Percentiles rank a stretch among this genome's conserved stretches.
Evolutionary conservation across 495 filamentous ascomycete genomes (phyloP).

Genomic region (Xylaria curta): DNA sequence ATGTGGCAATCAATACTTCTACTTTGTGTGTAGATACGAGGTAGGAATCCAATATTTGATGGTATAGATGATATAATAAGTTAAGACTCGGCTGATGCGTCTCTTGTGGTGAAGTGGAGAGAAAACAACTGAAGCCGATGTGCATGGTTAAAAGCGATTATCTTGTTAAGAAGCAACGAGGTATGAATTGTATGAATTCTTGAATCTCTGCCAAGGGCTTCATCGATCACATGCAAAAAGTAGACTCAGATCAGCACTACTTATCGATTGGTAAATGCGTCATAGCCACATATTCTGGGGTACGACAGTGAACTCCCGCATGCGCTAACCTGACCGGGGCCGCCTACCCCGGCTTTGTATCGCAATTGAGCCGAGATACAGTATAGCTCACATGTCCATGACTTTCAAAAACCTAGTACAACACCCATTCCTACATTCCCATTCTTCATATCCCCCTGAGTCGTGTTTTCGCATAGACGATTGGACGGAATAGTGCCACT

Average conservation of each 20-base stretch:
- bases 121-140: neutral
- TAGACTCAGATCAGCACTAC: neutral
- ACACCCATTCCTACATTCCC: slow-evolving; percentile 1
- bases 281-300: slow-evolving; percentile 21
- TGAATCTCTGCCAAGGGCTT: neutral
- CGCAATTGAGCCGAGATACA: slow-evolving; percentile 13
- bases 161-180: neutral
- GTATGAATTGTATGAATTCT: neutral
- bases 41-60: too few species aligned
- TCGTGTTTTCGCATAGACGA: neutral
- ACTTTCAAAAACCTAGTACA: neutral
- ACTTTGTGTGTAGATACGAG: too few species aligned
- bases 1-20: too few species aligned
- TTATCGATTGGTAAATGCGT: slow-evolving; percentile 14
- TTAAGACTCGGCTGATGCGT: too few species aligned
- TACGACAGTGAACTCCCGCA: slow-evolving; percentile 8
- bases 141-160: neutral
- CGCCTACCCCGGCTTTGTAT: neutral
- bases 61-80: neutral
- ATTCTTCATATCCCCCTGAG: neutral
- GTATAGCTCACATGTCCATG: slow-evolving; percentile 14
- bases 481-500: too few species aligned
- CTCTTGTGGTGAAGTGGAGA: neutral
- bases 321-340: neutral
- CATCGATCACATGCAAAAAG: slow-evolving; percentile 20